Conservation (phyloP, 805 yeast species). For the Sugiyamaella smithiae region DNA sequence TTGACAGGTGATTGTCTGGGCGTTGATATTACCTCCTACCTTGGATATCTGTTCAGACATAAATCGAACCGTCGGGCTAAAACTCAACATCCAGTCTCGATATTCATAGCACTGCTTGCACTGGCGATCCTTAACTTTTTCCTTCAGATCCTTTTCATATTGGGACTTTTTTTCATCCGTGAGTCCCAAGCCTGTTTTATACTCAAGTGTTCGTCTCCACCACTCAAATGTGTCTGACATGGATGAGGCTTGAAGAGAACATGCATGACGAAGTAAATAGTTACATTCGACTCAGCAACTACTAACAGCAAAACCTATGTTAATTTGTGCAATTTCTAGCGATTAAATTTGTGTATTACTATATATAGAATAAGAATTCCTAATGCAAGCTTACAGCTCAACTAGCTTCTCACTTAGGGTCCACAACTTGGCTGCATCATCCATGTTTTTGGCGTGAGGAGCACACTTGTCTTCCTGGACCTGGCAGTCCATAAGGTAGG, state of each 20-base stretch:
- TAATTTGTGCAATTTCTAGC: no score
- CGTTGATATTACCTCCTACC: slow-evolving; percentile 51
- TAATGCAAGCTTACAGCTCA: slow-evolving; percentile 3
- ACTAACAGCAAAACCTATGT: no score
- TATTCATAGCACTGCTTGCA: slow-evolving; percentile 72
- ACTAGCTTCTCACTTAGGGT: slow-evolving; percentile 12
- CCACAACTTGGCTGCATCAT: slow-evolving; percentile 13
- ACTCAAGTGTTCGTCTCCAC: slow-evolving; percentile 75
- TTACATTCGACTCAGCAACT: no score
- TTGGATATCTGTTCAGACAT: slow-evolving; percentile 81
- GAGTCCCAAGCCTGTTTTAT: slow-evolving; percentile 67
- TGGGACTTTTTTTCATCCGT: slow-evolving; percentile 48
- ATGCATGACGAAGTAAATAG: no score
- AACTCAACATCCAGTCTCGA: slow-evolving; percentile 73
- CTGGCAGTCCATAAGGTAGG: slow-evolving; percentile 12
- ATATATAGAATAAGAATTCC: no score
- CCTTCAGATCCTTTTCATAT: slow-evolving; percentile 55
- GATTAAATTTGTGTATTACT: no score
- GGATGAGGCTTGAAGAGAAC: neutral
- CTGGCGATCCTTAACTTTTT: slow-evolving; percentile 46
- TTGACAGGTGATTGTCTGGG: slow-evolving; percentile 66
- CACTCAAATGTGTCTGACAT: slow-evolving; percentile 57
- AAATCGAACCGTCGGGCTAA: slow-evolving; percentile 75
- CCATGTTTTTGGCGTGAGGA: slow-evolving; percentile 6
- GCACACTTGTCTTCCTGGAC: slow-evolving; percentile 7